Conservation (phyloP, 2,329 filamentous ascomycete genomes). For the Seiridium unicorne region DNA sequence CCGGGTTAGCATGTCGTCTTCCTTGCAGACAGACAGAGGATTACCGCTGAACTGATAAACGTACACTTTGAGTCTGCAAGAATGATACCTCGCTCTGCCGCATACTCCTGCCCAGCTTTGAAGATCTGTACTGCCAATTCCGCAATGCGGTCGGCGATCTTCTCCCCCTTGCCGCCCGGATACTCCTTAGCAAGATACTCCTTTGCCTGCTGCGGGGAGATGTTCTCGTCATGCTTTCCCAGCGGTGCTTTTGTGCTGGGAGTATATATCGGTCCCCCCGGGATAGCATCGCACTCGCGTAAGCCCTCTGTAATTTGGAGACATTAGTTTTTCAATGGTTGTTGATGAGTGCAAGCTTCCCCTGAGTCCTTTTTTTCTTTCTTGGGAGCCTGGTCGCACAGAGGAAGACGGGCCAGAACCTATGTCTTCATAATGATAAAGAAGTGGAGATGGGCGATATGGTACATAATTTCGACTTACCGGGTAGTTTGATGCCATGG, state of each 20-base stretch:
- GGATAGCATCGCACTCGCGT: slow-evolving; percentile 67
- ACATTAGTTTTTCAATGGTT: background rate
- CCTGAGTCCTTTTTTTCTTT: background rate
- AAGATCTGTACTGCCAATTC: slow-evolving; percentile 65
- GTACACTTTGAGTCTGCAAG: slow-evolving; percentile 68
- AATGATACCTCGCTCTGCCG: slow-evolving; percentile 65
- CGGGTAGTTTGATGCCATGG: slow-evolving; percentile 69
- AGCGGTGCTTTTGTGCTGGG: slow-evolving; percentile 83
- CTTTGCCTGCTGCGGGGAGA: slow-evolving; percentile 64
- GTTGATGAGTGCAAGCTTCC: background rate
- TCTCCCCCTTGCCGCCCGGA: slow-evolving; percentile 57
- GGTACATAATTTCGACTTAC: slow-evolving; percentile 13
- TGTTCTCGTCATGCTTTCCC: slow-evolving; percentile 83
- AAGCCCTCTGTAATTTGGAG: slow-evolving; percentile 46
- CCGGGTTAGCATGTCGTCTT: too few species aligned
- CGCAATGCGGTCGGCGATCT: slow-evolving; percentile 64
- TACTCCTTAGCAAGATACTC: slow-evolving; percentile 22
- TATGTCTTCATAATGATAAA: background rate
- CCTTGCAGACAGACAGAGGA: too few species aligned
- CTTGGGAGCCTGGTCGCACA: background rate
- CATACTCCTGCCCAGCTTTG: slow-evolving; percentile 60
- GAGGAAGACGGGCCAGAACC: background rate
- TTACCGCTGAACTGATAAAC: too few species aligned
- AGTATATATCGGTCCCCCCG: slow-evolving; percentile 64
- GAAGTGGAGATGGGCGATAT: background rate